A percentile compares a stretch with the other conserved stretches of the same genome.
Conservation (phyloP, 148 eudicot species). For the Spergularia bocconei region DNA sequence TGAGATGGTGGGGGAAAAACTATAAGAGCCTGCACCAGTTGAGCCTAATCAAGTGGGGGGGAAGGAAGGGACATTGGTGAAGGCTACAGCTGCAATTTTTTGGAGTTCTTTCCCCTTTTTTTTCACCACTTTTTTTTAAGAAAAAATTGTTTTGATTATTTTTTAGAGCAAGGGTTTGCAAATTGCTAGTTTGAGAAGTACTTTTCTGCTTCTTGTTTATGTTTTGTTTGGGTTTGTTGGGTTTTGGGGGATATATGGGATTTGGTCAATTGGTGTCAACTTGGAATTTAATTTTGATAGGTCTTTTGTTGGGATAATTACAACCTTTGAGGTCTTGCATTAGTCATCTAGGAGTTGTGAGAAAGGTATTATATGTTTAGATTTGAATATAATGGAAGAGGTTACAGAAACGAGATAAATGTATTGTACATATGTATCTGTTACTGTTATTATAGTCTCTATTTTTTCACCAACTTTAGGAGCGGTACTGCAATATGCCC, state of each 20-base stretch:
- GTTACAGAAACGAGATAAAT: too few relatives aligned
- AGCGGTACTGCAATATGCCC: too few relatives aligned
- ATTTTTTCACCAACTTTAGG: too few relatives aligned
- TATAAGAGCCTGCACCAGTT: constrained; percentile 37
- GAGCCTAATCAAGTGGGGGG: constrained; percentile 13
- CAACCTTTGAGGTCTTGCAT: not conserved
- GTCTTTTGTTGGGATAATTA: not conserved
- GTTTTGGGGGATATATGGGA: not conserved
- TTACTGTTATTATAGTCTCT: too few relatives aligned
- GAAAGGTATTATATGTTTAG: too few relatives aligned
- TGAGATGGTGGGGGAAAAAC: not conserved
- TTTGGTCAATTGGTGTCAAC: constrained; percentile 4
- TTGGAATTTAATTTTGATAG: not conserved
- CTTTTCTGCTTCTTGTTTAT: not conserved
- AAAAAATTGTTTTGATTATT: not conserved
- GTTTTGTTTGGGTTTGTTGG: not conserved
- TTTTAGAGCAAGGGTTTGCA: not conserved
- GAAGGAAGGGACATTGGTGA: constrained; percentile 15
- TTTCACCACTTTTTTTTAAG: too few relatives aligned
- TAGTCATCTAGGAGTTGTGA: not conserved
- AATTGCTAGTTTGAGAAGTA: too few relatives aligned
- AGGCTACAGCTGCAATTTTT: constrained; percentile 29
- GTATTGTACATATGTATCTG: too few relatives aligned
- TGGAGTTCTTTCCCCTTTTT: not conserved
- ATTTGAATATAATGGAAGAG: too few relatives aligned